phyloP scores from a whole-genome alignment of 257 asterid species.

The Osmanthus fragrans region DNA sequence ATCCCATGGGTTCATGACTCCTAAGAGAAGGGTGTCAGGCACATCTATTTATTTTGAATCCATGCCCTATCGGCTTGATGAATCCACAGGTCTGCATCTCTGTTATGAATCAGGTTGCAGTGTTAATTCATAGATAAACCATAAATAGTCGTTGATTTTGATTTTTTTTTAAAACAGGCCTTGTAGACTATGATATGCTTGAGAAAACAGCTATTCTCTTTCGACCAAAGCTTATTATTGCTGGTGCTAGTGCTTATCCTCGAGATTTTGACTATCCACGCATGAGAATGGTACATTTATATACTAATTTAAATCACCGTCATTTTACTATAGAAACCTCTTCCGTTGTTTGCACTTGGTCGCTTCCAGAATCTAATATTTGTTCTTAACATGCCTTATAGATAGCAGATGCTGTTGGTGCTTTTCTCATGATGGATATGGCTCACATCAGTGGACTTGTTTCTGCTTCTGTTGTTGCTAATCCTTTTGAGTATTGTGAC shows the following conservation, averaged over 20 bases:
- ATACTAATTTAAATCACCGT: not conserved
- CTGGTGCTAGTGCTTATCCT: constrained; percentile 83
- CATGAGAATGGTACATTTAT: constrained; percentile 70
- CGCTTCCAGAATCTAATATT: constrained; percentile 14
- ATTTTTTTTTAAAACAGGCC: constrained; percentile 44
- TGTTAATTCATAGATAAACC: not conserved
- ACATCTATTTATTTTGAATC: constrained; percentile 95
- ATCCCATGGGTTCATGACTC: constrained; percentile 96
- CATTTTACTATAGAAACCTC: not conserved
- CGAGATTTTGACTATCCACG: constrained; percentile 90
- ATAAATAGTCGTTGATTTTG: not conserved
- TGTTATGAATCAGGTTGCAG: not conserved
- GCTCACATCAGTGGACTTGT: constrained; percentile 98
- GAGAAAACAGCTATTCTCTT: constrained; percentile 85
- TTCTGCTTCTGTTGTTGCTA: constrained; percentile 87
- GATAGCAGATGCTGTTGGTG: constrained; percentile 94
- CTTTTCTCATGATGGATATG: constrained; percentile 98
- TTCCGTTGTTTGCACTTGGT: not conserved
- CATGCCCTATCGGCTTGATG: constrained; percentile 91
- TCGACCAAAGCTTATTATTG: constrained; percentile 56
- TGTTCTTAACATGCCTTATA: constrained; percentile 23
- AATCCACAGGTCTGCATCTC: constrained; percentile 64
- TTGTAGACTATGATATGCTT: constrained; percentile 69
- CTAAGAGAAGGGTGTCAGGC: constrained; percentile 90
- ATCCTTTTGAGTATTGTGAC: constrained; percentile 93